Conservation (phyloP, 805 yeast genomes). For the Candida odintsovae region DNA sequence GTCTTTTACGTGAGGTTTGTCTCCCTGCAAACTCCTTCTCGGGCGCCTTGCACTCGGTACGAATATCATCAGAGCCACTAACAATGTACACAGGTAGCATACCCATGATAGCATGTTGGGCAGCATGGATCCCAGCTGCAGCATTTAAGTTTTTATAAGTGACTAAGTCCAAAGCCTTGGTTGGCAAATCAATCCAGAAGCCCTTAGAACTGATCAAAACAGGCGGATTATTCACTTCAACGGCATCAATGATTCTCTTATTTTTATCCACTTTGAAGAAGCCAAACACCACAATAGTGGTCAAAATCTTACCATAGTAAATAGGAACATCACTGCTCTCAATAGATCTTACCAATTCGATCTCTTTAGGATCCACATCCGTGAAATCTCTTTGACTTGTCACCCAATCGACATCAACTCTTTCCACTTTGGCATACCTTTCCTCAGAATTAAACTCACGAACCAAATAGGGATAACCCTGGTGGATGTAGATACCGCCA, state of each 20-base stretch:
- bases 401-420: conserved; percentile 92
- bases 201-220: conserved; percentile 67
- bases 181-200: conserved; percentile 86
- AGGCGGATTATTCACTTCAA: conserved; percentile 89
- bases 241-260: conserved; percentile 82
- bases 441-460: conserved; percentile 76
- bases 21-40: conserved; percentile 87
- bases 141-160: conserved; percentile 52
- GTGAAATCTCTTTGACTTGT: conserved; percentile 90
- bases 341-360: conserved; percentile 57
- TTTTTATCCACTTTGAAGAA: conserved; percentile 79
- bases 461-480: conserved; percentile 85
- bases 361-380: conserved; percentile 81
- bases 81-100: conserved; percentile 68
- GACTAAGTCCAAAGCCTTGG: conserved; percentile 52
- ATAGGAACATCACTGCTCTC: conserved; percentile 49
- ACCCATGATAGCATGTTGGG: conserved; percentile 84
- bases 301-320: conserved; percentile 68
- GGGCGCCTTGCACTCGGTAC: conserved; percentile 96
- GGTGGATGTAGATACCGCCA: conserved; percentile 92
- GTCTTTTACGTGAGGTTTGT: conserved; percentile 68
- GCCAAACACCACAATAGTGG: conserved; percentile 82
- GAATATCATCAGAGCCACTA: conserved; percentile 71
- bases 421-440: conserved; percentile 74
- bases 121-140: conserved; percentile 96